These are phyloP conservation scores for Meira miltonrushii DNA, from an alignment of 1,284 basidiomycete genomes.

Conservation along the genomic window DNA sequence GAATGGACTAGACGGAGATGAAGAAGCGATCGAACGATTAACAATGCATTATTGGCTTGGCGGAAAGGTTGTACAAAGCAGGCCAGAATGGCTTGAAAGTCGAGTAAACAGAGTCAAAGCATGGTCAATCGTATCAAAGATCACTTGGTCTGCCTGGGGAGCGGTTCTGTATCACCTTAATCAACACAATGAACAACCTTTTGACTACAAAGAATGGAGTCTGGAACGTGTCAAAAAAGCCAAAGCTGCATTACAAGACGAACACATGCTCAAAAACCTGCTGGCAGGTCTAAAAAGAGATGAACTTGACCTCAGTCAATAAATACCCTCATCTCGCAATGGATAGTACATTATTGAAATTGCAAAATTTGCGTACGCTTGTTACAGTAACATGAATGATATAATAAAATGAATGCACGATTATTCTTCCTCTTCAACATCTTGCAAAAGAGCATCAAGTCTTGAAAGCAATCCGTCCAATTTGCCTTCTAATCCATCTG, in stretches of 20 bases:
- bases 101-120: background rate
- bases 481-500: slow-evolving; percentile 25
- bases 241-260: background rate
- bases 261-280: background rate
- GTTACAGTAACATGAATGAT: too few species aligned
- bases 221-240: slow-evolving; percentile 2
- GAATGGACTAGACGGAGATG: background rate
- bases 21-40: background rate
- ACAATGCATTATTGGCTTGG: background rate
- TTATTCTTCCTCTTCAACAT: background rate
- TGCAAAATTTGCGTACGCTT: too few species aligned
- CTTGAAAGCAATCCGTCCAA: slow-evolving; percentile 23
- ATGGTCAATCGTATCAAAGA: slow-evolving; percentile 5
- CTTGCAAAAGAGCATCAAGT: slow-evolving; percentile 19
- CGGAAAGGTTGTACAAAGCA: too few species aligned
- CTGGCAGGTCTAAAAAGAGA: too few species aligned
- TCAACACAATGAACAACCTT: background rate
- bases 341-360: too few species aligned
- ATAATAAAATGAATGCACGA: too few species aligned
- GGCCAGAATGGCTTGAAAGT: background rate
- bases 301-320: too few species aligned
- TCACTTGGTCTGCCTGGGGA: slow-evolving; percentile 9
- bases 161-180: background rate
- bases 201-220: slow-evolving; percentile 3
- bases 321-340: too few species aligned